phyloP scores from a whole-genome alignment of 2,329 filamentous ascomycete genomes.

The Neonectria punicea region DNA sequence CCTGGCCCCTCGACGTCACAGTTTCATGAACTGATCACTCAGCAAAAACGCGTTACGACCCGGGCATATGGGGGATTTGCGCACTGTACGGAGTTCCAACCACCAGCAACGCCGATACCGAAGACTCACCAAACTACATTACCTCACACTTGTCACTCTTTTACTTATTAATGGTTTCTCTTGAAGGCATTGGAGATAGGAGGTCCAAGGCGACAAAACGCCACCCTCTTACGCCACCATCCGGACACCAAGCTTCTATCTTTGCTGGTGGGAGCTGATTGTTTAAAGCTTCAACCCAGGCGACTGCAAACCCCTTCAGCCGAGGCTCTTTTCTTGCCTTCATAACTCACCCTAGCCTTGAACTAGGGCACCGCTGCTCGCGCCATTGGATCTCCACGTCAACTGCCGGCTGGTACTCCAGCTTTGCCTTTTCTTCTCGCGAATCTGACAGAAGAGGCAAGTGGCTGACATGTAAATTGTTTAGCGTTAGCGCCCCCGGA shows the following conservation, averaged over 20 bases:
- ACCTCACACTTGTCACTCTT: too few relatives aligned
- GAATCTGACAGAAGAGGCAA: conserved; percentile 3
- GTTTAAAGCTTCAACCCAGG: background rate
- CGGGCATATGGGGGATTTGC: background rate
- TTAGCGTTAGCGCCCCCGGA: background rate
- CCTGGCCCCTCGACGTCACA: background rate
- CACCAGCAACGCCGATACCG: background rate
- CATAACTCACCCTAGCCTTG: background rate
- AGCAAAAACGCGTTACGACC: background rate
- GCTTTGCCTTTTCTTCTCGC: background rate
- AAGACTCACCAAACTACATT: background rate
- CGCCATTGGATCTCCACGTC: background rate
- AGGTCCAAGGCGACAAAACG: background rate
- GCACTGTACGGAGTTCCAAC: background rate
- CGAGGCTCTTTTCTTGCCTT: background rate
- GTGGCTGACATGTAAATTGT: background rate
- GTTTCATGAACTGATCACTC: background rate
- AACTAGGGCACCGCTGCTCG: background rate
- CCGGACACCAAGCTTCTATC: background rate
- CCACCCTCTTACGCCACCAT: background rate
- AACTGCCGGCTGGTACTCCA: background rate
- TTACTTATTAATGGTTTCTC: background rate
- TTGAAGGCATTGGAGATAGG: background rate
- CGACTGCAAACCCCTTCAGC: background rate
- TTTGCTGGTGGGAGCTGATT: background rate